Percentiles rank a stretch among this genome's conserved stretches.
Conservation (phyloP, 352 stramenopile genomes). For the Phytopythium montanum region DNA sequence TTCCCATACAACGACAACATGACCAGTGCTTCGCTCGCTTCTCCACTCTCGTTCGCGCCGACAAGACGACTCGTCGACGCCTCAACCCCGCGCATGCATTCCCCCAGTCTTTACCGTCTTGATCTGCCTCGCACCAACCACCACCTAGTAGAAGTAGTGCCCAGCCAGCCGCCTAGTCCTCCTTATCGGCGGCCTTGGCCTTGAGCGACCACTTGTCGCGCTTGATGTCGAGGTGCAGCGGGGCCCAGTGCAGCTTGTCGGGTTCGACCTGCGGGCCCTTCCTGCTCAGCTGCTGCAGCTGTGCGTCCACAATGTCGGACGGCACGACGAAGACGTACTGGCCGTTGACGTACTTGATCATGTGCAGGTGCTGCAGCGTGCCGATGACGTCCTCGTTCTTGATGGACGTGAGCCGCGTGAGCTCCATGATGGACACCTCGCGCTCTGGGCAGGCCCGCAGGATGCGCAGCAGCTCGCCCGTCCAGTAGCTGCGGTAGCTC, state of each 20-base stretch:
- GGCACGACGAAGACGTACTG: conserved; percentile 98
- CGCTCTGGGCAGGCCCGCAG: conserved; percentile 79
- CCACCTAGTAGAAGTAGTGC: too few relatives aligned
- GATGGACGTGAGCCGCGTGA: conserved; percentile 88
- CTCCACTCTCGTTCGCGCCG: not conserved
- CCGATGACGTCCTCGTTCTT: conserved; percentile 99
- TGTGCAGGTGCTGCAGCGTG: conserved; percentile 97
- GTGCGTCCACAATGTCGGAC: conserved; percentile 87
- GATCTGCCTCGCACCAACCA: not conserved
- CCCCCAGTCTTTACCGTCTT: not conserved
- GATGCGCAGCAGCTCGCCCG: conserved; percentile 92
- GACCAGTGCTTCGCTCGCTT: not conserved
- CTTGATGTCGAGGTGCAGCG: conserved; percentile 81
- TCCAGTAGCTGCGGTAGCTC: conserved; percentile 99
- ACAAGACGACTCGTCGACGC: not conserved
- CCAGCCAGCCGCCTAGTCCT: too few relatives aligned
- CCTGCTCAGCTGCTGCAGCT: conserved; percentile 75
- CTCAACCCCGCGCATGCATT: not conserved
- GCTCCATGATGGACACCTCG: conserved; percentile 94
- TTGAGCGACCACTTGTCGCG: conserved; percentile 87
- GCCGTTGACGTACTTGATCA: conserved; percentile 99
- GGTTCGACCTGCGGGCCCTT: conserved; percentile 65
- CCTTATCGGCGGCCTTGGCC: conserved; percentile 63
- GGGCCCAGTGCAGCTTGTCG: conserved; percentile 82
- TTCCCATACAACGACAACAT: too few relatives aligned